phyloP scores from a whole-genome alignment of 768 basidiomycete genomes.

The Rhodotorula kratochvilovae region DNA sequence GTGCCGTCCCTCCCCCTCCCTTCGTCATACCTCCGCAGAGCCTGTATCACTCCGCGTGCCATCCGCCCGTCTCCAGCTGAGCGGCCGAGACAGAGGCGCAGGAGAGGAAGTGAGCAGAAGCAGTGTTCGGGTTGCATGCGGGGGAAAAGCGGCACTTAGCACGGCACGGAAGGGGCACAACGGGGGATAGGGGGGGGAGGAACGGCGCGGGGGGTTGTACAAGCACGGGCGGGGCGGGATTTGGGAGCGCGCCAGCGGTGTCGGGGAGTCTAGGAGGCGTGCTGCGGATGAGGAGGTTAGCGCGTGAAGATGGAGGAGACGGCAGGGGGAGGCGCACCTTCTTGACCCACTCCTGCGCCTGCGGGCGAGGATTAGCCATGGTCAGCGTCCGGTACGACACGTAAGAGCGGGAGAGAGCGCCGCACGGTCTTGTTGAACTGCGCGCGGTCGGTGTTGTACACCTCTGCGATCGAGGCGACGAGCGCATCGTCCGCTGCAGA shows the following conservation, averaged over 20 bases:
- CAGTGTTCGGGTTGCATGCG: not conserved
- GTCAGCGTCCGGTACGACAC: too few species aligned
- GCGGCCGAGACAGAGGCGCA: not conserved
- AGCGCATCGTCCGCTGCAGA: slow-evolving; percentile 37
- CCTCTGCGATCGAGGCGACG: slow-evolving; percentile 41
- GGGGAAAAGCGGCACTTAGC: too few species aligned
- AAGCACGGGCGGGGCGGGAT: too few species aligned
- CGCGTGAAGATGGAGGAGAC: too few species aligned
- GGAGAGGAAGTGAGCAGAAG: too few species aligned
- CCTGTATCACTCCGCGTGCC: not conserved
- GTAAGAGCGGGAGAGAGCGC: too few species aligned
- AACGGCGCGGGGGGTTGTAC: too few species aligned
- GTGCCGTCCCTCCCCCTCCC: too few species aligned
- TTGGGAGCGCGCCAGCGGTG: too few species aligned
- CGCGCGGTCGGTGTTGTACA: slow-evolving; percentile 35
- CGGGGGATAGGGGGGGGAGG: too few species aligned
- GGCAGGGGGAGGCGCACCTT: slow-evolving; percentile 17
- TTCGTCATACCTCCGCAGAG: not conserved
- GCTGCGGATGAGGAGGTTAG: not conserved
- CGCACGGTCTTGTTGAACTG: slow-evolving; percentile 30
- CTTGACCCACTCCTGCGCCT: slow-evolving; percentile 40
- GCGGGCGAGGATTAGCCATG: not conserved
- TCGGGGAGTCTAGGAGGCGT: too few species aligned
- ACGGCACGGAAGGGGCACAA: too few species aligned
- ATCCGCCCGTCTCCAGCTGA: not conserved